phyloP scores from a whole-genome alignment of 164 flowering plant species.

The Buxus sempervirens region DNA sequence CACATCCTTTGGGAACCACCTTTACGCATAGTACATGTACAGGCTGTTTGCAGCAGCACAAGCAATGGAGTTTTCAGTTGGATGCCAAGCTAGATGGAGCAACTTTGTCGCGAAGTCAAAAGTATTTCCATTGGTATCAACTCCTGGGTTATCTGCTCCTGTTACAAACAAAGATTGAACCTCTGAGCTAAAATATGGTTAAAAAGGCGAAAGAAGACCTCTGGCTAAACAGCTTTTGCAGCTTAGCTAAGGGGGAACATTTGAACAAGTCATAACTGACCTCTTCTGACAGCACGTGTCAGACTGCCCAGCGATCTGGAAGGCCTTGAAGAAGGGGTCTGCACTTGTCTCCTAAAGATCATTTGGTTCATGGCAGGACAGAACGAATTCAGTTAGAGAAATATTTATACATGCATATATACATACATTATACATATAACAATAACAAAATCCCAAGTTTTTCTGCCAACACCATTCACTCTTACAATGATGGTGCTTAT shows the following conservation, averaged over 20 bases:
- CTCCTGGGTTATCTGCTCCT: constrained; percentile 74
- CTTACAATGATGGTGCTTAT: background rate
- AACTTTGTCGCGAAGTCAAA: constrained; percentile 88
- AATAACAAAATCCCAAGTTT: no score
- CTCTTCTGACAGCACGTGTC: constrained; percentile 89
- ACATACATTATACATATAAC: no score
- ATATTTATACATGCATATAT: no score
- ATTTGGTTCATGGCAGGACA: background rate
- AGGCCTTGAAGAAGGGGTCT: constrained; percentile 85
- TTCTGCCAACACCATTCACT: background rate
- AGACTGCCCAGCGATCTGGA: constrained; percentile 82
- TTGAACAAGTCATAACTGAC: constrained; percentile 37
- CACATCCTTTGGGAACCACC: constrained; percentile 19
- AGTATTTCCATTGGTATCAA: constrained; percentile 90
- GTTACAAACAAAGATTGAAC: constrained; percentile 5
- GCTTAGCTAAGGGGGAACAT: no score
- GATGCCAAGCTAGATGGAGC: constrained; percentile 99
- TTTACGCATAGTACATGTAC: constrained; percentile 97
- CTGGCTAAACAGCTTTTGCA: background rate
- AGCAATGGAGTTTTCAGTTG: constrained; percentile 87
- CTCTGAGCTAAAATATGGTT: background rate
- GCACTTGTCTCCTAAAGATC: constrained; percentile 73
- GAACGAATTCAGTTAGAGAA: background rate
- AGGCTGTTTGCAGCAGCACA: constrained; percentile 99
- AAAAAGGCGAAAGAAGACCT: background rate